phyloP scores from a whole-genome alignment of 2,329 filamentous ascomycete species.

The Juglanconis oblonga region DNA sequence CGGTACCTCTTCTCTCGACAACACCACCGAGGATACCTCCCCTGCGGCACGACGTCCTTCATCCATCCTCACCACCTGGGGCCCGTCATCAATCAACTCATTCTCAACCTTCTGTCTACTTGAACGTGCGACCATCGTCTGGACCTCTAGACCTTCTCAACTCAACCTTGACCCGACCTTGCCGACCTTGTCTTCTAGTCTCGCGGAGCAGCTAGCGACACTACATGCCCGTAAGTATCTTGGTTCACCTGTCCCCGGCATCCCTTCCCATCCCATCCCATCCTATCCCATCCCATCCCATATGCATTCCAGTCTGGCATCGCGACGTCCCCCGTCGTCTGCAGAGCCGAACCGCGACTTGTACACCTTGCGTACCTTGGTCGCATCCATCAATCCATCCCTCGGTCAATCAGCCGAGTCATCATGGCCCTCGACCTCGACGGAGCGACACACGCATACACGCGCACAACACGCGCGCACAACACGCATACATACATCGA shows the following conservation, averaged over 20 bases:
- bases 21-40: background rate
- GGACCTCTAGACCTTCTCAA: background rate
- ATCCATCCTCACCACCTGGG: background rate
- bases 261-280: background rate
- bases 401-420: too few species aligned
- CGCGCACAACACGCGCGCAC: too few species aligned
- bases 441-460: too few species aligned
- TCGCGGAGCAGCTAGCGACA: background rate
- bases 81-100: too few species aligned
- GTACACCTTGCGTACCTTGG: background rate
- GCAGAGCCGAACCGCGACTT: constrained; percentile 8
- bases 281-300: background rate
- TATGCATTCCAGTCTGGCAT: background rate
- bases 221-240: constrained; percentile 8
- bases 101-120: background rate
- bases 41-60: background rate
- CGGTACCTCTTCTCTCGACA: background rate
- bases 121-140: background rate
- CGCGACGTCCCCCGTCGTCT: background rate
- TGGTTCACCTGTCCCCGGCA: background rate
- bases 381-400: background rate
- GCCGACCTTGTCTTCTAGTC: background rate
- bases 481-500: too few species aligned
- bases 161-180: background rate
- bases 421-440: too few species aligned